Evolutionary conservation across 2,329 filamentous ascomycete genomes (phyloP).

Genomic region (Sclerotinia minor): DNA sequence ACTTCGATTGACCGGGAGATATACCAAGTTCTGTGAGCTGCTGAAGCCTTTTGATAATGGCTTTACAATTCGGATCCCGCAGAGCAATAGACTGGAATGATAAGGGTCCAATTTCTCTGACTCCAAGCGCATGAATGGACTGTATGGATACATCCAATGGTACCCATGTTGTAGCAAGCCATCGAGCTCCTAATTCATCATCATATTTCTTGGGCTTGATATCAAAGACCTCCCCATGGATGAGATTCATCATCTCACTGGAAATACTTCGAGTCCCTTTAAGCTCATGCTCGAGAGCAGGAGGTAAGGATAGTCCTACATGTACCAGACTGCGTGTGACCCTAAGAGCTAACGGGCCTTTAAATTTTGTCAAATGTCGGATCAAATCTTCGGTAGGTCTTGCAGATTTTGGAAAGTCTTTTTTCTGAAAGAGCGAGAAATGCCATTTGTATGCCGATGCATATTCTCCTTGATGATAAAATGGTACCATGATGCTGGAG

Average conservation of each 20-base stretch:
- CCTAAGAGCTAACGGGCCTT: slow-evolving; percentile 33
- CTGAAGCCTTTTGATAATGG: slow-evolving; percentile 59
- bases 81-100: slow-evolving; percentile 76
- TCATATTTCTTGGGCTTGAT: slow-evolving; percentile 53
- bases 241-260: slow-evolving; percentile 41
- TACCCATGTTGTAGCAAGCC: slow-evolving; percentile 77
- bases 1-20: slow-evolving; percentile 60
- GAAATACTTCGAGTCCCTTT: slow-evolving; percentile 32
- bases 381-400: slow-evolving; percentile 46
- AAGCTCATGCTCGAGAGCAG: slow-evolving; percentile 24
- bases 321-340: slow-evolving; percentile 36
- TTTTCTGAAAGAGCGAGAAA: slow-evolving; percentile 44
- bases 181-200: slow-evolving; percentile 72
- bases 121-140: slow-evolving; percentile 67
- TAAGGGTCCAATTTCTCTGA: slow-evolving; percentile 70
- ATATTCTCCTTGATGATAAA: slow-evolving; percentile 44
- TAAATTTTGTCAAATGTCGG: slow-evolving; percentile 43
- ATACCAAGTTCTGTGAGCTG: slow-evolving; percentile 65
- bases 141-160: slow-evolving; percentile 71
- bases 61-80: slow-evolving; percentile 57
- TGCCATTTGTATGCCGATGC: slow-evolving; percentile 50
- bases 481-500: slow-evolving; percentile 44
- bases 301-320: slow-evolving; percentile 34
- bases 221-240: slow-evolving; percentile 38
- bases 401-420: slow-evolving; percentile 46